Conservation (phyloP, 208 protist species). For the Crithidia acanthocephali region DNA sequence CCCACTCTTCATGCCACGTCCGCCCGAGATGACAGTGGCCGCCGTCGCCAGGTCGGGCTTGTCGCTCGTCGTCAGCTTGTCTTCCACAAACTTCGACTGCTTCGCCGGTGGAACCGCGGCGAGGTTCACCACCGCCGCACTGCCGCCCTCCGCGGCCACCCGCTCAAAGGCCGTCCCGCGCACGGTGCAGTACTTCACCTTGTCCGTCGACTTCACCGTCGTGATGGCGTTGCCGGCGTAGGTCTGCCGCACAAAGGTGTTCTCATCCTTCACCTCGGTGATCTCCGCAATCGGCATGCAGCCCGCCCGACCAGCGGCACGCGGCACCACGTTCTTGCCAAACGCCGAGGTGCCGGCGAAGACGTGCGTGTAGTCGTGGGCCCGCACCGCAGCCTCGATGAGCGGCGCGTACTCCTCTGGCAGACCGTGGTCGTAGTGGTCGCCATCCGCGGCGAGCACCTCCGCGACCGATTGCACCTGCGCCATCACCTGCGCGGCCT, state of each 20-base stretch:
- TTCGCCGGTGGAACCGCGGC: conserved; percentile 36
- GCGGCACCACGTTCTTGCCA: conserved; percentile 96
- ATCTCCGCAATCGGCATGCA: conserved; percentile 95
- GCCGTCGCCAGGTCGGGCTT: conserved; percentile 95
- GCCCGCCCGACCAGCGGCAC: conserved; percentile 92
- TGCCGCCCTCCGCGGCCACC: conserved; percentile 53
- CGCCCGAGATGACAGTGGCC: conserved; percentile 93
- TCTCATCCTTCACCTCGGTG: conserved; percentile 83
- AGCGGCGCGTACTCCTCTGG: conserved; percentile 85
- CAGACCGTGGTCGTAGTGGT: conserved; percentile 79
- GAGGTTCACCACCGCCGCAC: conserved; percentile 40
- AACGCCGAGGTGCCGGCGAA: conserved; percentile 92
- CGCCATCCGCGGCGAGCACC: conserved; percentile 75
- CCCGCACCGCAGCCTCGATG: conserved; percentile 53
- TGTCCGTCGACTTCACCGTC: conserved; percentile 93
- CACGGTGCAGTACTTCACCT: conserved; percentile 95
- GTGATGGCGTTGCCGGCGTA: conserved; percentile 98
- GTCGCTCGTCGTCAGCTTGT: conserved; percentile 64
- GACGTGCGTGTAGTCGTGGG: conserved; percentile 94
- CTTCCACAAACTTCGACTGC: conserved; percentile 65
- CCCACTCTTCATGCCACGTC: conserved; percentile 95
- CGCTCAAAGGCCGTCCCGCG: conserved; percentile 92
- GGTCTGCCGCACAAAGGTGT: conserved; percentile 97
- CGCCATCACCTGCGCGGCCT: conserved; percentile 47
- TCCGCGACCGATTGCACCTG: conserved; percentile 80